phyloP scores from a whole-genome alignment of 352 stramenopile genomes.

The Phytophthora ramorum region DNA sequence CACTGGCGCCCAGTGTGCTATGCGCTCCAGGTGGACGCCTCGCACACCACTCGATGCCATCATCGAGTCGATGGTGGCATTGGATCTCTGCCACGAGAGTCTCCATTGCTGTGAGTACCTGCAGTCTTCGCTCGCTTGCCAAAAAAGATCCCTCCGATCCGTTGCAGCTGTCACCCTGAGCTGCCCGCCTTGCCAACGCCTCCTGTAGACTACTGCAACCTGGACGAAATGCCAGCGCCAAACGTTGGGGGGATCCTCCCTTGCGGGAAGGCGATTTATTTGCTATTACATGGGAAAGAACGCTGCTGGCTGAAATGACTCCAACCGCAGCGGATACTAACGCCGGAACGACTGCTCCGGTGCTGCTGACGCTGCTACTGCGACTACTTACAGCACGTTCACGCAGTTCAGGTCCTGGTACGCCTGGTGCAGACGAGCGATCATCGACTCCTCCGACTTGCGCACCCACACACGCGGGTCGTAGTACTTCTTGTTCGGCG shows the following conservation, averaged over 20 bases:
- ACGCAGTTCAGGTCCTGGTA: conserved; percentile 93
- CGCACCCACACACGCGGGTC: conserved; percentile 97
- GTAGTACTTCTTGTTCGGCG: conserved; percentile 99
- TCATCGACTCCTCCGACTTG: conserved; percentile 97
- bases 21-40: conserved; percentile 6
- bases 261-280: conserved; percentile 53
- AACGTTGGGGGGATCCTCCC: conserved; percentile 3
- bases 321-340: conserved; percentile 16
- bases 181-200: too few species aligned
- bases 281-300: conserved; percentile 40
- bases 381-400: conserved; percentile 48
- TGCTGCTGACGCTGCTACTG: neutral
- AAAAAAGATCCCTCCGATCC: too few species aligned
- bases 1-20: neutral
- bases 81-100: too few species aligned
- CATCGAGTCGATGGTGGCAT: too few species aligned
- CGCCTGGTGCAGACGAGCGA: conserved; percentile 88
- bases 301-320: neutral
- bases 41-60: neutral
- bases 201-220: too few species aligned
- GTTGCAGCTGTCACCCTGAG: too few species aligned
- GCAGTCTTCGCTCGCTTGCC: too few species aligned
- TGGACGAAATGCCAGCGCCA: neutral
- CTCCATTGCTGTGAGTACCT: too few species aligned
- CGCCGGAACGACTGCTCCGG: conserved; percentile 11